Conservation (phyloP, 2,329 filamentous ascomycete species). For the Epichloe sylvatica region DNA sequence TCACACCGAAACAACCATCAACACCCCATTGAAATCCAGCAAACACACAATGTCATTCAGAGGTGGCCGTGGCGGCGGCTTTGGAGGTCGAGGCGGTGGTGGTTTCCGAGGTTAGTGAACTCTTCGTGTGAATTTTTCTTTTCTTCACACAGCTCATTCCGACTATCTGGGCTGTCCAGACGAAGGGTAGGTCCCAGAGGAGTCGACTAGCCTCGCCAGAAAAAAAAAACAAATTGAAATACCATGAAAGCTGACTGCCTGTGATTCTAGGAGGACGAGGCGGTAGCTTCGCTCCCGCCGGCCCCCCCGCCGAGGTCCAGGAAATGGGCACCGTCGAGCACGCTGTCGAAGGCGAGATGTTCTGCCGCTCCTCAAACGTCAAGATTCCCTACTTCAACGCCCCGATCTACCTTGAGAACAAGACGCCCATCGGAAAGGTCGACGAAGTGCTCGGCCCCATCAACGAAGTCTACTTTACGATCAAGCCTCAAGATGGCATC, state of each 20-base stretch:
- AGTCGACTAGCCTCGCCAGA: no score
- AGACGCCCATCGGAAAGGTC: conserved; percentile 89
- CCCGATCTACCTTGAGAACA: conserved; percentile 97
- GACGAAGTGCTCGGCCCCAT: conserved; percentile 96
- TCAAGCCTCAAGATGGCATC: conserved; percentile 94
- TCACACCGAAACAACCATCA: conserved; percentile 1
- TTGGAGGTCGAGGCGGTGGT: conserved; percentile 9
- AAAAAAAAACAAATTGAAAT: not conserved
- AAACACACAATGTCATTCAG: conserved; percentile 10
- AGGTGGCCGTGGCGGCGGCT: conserved; percentile 11
- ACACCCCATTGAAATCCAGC: not conserved
- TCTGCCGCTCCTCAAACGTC: conserved; percentile 86
- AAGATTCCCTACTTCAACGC: conserved; percentile 99
- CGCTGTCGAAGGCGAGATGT: conserved; percentile 92
- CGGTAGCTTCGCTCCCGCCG: conserved; percentile 8
- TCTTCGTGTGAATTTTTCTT: not conserved
- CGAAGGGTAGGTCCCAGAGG: no score
- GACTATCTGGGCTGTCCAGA: no score
- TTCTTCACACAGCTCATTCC: not conserved
- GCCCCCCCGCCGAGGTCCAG: conserved; percentile 10
- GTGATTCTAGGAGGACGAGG: conserved; percentile 9
- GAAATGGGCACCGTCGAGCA: conserved; percentile 94
- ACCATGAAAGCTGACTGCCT: no score
- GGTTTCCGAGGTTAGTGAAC: conserved; percentile 8
- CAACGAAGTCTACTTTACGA: conserved; percentile 96